Conservation (phyloP, 495 filamentous ascomycete species). For the Cercophora sp. region DNA sequence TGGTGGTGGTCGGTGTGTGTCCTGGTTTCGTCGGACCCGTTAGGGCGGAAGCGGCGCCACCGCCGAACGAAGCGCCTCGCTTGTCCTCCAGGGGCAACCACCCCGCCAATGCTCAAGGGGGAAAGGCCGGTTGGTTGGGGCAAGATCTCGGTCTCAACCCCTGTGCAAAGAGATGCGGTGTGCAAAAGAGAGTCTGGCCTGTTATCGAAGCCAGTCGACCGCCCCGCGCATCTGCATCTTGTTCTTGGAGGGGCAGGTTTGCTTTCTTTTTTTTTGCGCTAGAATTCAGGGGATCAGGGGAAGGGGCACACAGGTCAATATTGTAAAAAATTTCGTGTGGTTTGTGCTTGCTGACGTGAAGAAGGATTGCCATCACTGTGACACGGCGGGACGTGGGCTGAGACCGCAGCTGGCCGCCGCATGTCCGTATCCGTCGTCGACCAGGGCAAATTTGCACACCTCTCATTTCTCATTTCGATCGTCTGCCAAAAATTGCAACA, state of each 20-base stretch:
- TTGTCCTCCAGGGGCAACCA: neutral
- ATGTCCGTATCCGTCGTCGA: conserved; percentile 9
- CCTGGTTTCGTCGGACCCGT: conserved; percentile 1
- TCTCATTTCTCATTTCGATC: conserved; percentile 6
- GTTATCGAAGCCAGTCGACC: neutral
- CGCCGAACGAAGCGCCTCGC: neutral
- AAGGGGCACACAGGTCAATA: neutral
- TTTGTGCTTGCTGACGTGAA: neutral
- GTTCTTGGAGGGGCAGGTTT: neutral
- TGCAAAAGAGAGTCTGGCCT: neutral
- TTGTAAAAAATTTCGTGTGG: neutral
- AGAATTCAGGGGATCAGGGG: neutral
- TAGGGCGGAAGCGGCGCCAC: conserved; percentile 11
- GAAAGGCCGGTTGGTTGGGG: neutral
- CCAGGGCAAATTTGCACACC: conserved; percentile 4
- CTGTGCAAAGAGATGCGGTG: conserved; percentile 2
- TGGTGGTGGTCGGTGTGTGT: neutral
- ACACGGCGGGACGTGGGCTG: neutral
- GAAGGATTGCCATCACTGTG: neutral
- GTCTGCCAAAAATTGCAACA: neutral
- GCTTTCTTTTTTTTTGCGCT: neutral
- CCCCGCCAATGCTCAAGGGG: neutral
- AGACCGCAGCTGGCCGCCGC: neutral
- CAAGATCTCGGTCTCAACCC: neutral
- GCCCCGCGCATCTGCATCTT: neutral